Base-by-base conservation (phyloP, 2,329 filamentous ascomycete species). In the Neofusicoccum umdonicola region DNA sequence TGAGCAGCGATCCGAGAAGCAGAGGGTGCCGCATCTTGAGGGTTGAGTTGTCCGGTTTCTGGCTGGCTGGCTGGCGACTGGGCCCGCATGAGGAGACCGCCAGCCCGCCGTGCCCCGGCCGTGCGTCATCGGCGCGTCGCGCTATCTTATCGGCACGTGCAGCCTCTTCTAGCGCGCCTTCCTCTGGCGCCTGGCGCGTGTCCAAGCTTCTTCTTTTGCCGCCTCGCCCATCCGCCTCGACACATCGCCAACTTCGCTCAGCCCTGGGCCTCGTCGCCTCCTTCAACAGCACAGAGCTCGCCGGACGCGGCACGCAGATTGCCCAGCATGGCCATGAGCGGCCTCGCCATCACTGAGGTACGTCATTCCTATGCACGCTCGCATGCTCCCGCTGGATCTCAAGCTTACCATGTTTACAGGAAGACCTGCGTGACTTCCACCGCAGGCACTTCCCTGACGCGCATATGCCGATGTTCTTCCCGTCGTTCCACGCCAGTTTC, bases 341-440 rank as follows among this genome's bases (percentile, higher is more conserved):
- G 7, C 15, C 15, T 13, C 8, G 39, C 31, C 17, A 17, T 22
- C 27, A 37, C 41, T 9, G 56, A 60, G 56, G 56, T 60, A 47
- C 34, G 27, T 22, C 6, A 9, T 7, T 31, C 31, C 2, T 4
- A 15, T 22, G 9, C 6, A 11, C 12, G 15, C 19, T 3, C 27
- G 9, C 6, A 11, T 17, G 15, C 19, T 3, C 27, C 15, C 31
- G 41, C 42, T 19, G 15, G 13, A 13, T 4, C 15, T 19, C 42
- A 9, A 48, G 35, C 57, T 65, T 35, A 69, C n/a, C 51, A 70
- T 12, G 1, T 56, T 58, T 51, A 11, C 67, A 82, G 80, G 76
- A 79, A 64, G 78, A 82, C 69, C 73, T 82, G 54, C 71, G 76
- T 62, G 67, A 70, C 4, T 82, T 82, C 61, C 79, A 81, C 69